Evolutionary conservation across 1,139 yeast genomes (phyloP), one percentile per base, ranked within the genome.

Genomic region (Geotrichum carabidarum): DNA sequence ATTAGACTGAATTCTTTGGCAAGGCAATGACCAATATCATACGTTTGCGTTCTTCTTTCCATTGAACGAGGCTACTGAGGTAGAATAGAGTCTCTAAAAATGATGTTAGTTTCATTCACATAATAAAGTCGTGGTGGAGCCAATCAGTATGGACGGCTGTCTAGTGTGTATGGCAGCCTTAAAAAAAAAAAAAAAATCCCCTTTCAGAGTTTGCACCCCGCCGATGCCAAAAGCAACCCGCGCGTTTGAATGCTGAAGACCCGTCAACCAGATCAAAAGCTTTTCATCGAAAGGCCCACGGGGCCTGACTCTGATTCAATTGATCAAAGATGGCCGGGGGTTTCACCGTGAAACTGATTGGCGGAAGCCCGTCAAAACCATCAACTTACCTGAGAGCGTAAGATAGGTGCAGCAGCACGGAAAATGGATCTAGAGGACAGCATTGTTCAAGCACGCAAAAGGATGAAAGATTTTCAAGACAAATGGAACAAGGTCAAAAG

Each of bases 31-130:
- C 37, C 3, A 34, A 11, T 34, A n/a, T 34, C 65, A 11, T 54
- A 63, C 66, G 56, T 81, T 78, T 54, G 80, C 74, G 63, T 79
- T 80, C 70, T 81, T 80, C 65, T 72, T 64, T 63, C 84, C 85
- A 59, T 75, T 73, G 74, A 73, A 81, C 62, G 80, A 78, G 62
- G 85, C 86, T 50, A 82, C 84, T 55, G 77, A 71, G 58, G 77
- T 70, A 45, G 77, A 70, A 62, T 73, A 74, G 38, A 63, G 58
- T 68, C 74, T 54, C 58, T 56, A 42, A 8, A 40, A 9, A 4
- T 2, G 7, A 14, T 14, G 44, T 40, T 31, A 37, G 40, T 43
- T 35, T 18, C 4, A 8, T 38, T 38, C 14, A 8, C 9, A 14
- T 5, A n/a, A 7, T 11, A 14, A 15, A 17, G 44, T 17, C 14